Evolutionary conservation across 1,284 basidiomycete genomes (phyloP), one percentile per base, ranked within the genome.

Genomic region (Cerioporus squamosus): DNA sequence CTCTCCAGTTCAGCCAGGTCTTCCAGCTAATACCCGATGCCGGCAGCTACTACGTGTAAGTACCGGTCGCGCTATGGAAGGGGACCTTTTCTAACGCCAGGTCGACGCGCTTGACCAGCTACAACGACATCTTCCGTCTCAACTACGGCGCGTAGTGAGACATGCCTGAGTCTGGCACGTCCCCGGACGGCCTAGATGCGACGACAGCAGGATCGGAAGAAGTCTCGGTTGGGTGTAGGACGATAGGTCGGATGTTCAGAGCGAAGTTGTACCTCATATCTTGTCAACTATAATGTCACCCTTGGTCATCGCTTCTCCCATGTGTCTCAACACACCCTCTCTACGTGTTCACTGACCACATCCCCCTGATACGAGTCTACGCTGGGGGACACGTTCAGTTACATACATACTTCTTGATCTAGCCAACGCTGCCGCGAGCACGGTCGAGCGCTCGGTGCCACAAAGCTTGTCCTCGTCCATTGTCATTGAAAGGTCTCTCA

Each of bases 91-190:
- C 10, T 36, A 10, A 15, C 9, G 33, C 33, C 12, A 3, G 14
- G 12, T 10, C 6, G 5, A 29, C 29, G 29, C 29, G 29, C 10
- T 29, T 29, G 9, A 12, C n/a, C 68, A 93, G 91, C 49, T 81
- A 82, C 72, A 95, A 95, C 75, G 93, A 95, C 74, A 86, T 95
- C 65, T 95, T 96, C 90, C 89, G 93, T 71, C 86, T 96, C 75
- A 91, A 91, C 77, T 81, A 84, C 69, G 86, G 83, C 46, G 61
- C 53, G 26, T 62, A 55, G 50, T 44, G 26, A 49, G n/a, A 33
- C 31, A 10, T 10, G 9, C 38, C 4, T 26, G 17, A 36, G 14
- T 29, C 10, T 3, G 15, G 24, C 24, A 24, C 39, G 36, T 18
- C 9, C 20, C 24, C 22, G n/a, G 33, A 49, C 20, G 33, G 47